Conservation (phyloP, 106 monocot species). For the Dendrobium nobile region DNA sequence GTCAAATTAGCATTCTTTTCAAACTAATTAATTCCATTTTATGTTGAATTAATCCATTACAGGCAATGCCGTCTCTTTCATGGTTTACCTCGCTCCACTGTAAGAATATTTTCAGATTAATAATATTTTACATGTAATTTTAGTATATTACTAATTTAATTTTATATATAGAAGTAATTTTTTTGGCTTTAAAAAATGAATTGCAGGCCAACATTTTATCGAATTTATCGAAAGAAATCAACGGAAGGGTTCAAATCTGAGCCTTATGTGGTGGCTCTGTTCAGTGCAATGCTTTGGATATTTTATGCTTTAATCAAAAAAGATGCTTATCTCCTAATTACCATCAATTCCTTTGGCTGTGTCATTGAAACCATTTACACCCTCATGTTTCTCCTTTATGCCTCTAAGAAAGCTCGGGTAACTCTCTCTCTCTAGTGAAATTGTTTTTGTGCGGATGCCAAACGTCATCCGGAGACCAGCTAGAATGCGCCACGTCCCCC, state of each 20-base stretch:
- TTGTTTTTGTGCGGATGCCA: no score
- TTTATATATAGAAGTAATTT: not conserved
- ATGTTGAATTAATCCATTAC: not conserved
- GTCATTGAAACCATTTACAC: slow-evolving; percentile 5
- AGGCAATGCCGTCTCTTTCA: slow-evolving; percentile 52
- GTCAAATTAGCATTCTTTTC: no score
- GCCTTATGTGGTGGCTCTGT: slow-evolving; percentile 13
- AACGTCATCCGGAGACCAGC: no score
- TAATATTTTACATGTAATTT: not conserved
- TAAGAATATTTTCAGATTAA: slow-evolving; percentile 13
- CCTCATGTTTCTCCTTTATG: slow-evolving; percentile 5
- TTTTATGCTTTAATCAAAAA: slow-evolving; percentile 10
- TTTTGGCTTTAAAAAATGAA: not conserved
- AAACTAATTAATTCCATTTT: no score
- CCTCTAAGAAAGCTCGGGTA: slow-evolving; percentile 7
- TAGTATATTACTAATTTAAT: no score
- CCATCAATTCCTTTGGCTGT: slow-evolving; percentile 8
- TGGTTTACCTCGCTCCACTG: slow-evolving; percentile 47
- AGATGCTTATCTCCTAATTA: slow-evolving; percentile 5
- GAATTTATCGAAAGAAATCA: slow-evolving; percentile 10
- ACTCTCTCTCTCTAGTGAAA: not conserved
- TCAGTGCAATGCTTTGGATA: slow-evolving; percentile 14
- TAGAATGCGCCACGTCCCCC: no score
- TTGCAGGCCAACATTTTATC: slow-evolving; percentile 14
- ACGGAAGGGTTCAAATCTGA: slow-evolving; percentile 9